Conservation (phyloP, 2,329 filamentous ascomycete genomes). For the Epichloe coenophiala region DNA sequence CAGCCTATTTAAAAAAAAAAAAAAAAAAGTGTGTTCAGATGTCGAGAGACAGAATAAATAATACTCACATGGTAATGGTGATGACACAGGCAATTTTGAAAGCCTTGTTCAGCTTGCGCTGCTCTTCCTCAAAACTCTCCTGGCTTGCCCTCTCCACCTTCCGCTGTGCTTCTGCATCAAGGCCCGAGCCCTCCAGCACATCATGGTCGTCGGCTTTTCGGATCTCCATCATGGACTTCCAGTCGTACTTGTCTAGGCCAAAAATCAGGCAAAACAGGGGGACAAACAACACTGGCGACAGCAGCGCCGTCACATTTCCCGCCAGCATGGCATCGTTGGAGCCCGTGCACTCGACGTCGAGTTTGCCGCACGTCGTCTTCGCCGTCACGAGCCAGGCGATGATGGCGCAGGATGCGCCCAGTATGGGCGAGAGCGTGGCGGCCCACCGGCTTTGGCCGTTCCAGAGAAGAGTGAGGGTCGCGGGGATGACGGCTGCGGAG, state of each 20-base stretch:
- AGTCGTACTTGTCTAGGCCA: conserved; percentile 63
- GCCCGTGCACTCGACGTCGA: conserved; percentile 64
- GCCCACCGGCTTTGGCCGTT: conserved; percentile 62
- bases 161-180: conserved; percentile 20
- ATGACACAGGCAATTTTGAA: conserved; percentile 31
- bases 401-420: conserved; percentile 53
- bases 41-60: background rate
- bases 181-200: conserved; percentile 45
- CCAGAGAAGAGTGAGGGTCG: conserved; percentile 71
- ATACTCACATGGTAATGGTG: conserved; percentile 18
- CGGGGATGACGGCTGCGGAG: conserved; percentile 70
- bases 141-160: conserved; percentile 10
- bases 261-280: conserved; percentile 52
- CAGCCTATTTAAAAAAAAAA: background rate
- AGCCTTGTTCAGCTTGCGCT: conserved; percentile 37
- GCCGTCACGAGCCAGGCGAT: conserved; percentile 67
- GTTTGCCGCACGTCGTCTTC: conserved; percentile 50
- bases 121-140: conserved; percentile 29
- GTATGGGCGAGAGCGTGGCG: conserved; percentile 51
- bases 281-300: conserved; percentile 62
- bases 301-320: conserved; percentile 70
- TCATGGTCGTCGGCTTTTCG: conserved; percentile 68
- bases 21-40: too few relatives aligned
- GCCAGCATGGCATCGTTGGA: conserved; percentile 78
- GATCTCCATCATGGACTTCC: conserved; percentile 69